Percentiles rank a stretch among this genome's conserved stretches.
phyloP scores from a whole-genome alignment of 805 yeast genomes.

The Tetrapisispora arboricola region DNA sequence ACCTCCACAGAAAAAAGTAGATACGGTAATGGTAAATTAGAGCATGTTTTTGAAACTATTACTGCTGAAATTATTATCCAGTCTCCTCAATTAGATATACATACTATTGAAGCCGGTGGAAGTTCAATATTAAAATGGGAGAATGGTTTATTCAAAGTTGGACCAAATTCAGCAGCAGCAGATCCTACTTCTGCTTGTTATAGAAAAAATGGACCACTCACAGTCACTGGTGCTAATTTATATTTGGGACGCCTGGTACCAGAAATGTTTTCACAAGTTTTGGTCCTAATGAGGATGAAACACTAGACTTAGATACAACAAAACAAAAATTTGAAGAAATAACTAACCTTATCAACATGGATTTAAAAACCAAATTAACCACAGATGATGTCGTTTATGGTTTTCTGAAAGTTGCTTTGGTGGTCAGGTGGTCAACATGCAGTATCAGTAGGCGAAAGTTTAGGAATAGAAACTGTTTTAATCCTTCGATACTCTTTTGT shows the following conservation, averaged over 20 bases:
- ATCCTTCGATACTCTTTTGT: slow-evolving; percentile 78
- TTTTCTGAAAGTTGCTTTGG: slow-evolving; percentile 79
- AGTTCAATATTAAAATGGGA: slow-evolving; percentile 60
- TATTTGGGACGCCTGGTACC: slow-evolving; percentile 63
- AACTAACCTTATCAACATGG: slow-evolving; percentile 45
- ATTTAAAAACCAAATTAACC: slow-evolving; percentile 32
- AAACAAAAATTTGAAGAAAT: slow-evolving; percentile 41
- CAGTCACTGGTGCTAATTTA: slow-evolving; percentile 79
- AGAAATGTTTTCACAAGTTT: slow-evolving; percentile 72
- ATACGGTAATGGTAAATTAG: slow-evolving; percentile 55
- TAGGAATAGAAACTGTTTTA: slow-evolving; percentile 59
- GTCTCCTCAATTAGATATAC: slow-evolving; percentile 74
- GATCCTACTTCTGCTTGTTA: slow-evolving; percentile 89
- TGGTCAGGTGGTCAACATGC: slow-evolving; percentile 92
- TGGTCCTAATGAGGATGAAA: slow-evolving; percentile 69
- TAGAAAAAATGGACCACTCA: slow-evolving; percentile 73
- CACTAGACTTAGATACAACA: slow-evolving; percentile 50
- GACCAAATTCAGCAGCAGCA: slow-evolving; percentile 80
- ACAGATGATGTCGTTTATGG: slow-evolving; percentile 71
- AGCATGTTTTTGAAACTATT: slow-evolving; percentile 72
- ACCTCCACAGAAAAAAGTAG: slow-evolving; percentile 81
- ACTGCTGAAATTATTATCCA: slow-evolving; percentile 79
- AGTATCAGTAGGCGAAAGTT: slow-evolving; percentile 57
- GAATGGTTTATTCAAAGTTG: slow-evolving; percentile 68
- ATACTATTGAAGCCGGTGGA: slow-evolving; percentile 81